Base-by-base conservation (phyloP, 371 early-diverging fungal genomes). In the Cokeromyces recurvatus region DNA sequence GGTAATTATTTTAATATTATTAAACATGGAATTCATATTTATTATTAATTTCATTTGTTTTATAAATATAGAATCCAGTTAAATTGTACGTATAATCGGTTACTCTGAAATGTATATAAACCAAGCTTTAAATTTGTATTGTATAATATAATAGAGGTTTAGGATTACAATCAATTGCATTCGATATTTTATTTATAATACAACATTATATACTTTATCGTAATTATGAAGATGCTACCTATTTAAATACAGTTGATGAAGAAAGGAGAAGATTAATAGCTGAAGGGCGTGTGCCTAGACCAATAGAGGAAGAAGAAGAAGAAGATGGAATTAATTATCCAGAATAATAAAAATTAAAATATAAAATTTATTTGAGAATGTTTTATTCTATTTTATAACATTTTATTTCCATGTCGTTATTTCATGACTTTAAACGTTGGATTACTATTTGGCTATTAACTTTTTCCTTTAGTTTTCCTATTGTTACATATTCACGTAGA, bases 161-260 rank as follows among this genome's bases (percentile, higher is more conserved):
- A 17, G 92, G 92, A 1, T 64, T 91, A 47, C 61, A 85, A 23
- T 84, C 87, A 19, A 86, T 96, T 20, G 68, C 65, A 3, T 94
- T 95, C 57, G 92, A 94, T 44, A 29, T 88, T 14, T 32, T 92
- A 12, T 95, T 95, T 51, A 82, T 95, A 48, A 34, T 71, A 3
- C 95, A 95, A 55, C 95, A 95, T 44, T 94, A 81, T 57, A 55
- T 89, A 8, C 57, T 87, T 3, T 91, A 89, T 59, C 66, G 76
- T n/a, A 59, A 71, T 39, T 25, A 25, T 17, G 24, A 24, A 19
- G 34, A 37, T 15, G 35, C 5, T 45, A 59, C 54, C 32, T 73
- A 69, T 23, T 46, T 66, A 22, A 59, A 55, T 32, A 54, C 70
- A 14, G 61, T 65, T 0, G 74, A 74, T 10, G 74, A 67, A 36